phyloP scores from a whole-genome alignment of 257 asterid species.

The Solanum rostratum region DNA sequence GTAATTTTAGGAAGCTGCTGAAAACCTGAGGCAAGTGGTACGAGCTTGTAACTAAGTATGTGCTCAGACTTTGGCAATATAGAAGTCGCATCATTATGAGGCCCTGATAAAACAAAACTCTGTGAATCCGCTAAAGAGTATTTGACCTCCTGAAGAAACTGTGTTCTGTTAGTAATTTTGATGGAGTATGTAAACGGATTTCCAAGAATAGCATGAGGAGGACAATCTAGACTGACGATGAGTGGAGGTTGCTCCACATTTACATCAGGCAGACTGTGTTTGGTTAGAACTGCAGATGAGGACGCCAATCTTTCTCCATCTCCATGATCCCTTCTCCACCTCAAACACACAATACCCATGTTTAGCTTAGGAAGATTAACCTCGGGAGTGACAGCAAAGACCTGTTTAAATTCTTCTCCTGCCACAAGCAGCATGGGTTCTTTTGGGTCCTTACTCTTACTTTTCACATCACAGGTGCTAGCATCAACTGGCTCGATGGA shows the following conservation, averaged over 20 bases:
- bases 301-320: constrained; percentile 11
- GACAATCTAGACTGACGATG: constrained; percentile 57
- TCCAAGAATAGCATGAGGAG: constrained; percentile 80
- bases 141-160: constrained; percentile 78
- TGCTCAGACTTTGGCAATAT: constrained; percentile 67
- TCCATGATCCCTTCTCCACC: constrained; percentile 65
- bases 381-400: constrained; percentile 57
- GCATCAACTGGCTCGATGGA: constrained; percentile 48
- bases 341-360: constrained; percentile 54
- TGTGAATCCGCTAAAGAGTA: constrained; percentile 77
- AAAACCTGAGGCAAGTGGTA: constrained; percentile 69
- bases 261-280: constrained; percentile 65
- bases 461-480: constrained; percentile 32
- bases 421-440: constrained; percentile 53
- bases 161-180: constrained; percentile 52
- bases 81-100: constrained; percentile 62
- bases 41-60: constrained; percentile 52
- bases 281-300: constrained; percentile 43
- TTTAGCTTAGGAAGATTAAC: constrained; percentile 27
- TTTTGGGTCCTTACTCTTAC: constrained; percentile 34
- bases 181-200: constrained; percentile 51
- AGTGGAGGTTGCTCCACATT: constrained; percentile 63
- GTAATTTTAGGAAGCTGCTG: constrained; percentile 76
- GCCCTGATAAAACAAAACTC: constrained; percentile 69
- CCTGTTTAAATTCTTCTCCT: constrained; percentile 90